phyloP scores from a whole-genome alignment of 2,329 filamentous ascomycete species.

The Ophiostoma quercus region DNA sequence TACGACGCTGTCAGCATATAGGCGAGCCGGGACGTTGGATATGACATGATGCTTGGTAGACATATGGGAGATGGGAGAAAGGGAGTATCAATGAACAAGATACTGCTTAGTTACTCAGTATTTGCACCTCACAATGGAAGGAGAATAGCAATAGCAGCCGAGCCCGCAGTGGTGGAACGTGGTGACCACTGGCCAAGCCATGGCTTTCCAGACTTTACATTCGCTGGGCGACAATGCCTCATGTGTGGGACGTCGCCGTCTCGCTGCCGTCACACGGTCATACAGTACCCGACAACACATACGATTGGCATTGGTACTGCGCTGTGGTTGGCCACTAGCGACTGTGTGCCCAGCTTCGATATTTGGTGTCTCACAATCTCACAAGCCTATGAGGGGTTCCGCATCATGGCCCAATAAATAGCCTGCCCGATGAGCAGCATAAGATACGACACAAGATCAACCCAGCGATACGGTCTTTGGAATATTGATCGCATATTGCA shows the following conservation, averaged over 20 bases:
- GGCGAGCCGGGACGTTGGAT: background rate
- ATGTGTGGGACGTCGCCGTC: background rate
- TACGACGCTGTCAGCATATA: background rate
- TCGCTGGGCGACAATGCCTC: constrained; percentile 1
- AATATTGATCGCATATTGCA: background rate
- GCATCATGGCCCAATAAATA: background rate
- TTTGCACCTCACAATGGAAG: background rate
- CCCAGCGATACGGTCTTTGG: background rate
- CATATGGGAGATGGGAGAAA: background rate
- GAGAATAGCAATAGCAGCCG: background rate
- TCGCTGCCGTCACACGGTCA: background rate
- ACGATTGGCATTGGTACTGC: background rate
- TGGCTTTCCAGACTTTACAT: constrained; percentile 2
- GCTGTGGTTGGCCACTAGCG: background rate
- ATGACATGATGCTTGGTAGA: background rate
- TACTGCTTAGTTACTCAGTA: background rate
- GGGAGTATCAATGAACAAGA: background rate
- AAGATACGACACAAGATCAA: background rate
- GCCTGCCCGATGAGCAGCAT: no score
- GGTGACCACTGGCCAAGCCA: background rate
- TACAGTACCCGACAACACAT: background rate
- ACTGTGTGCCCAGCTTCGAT: background rate
- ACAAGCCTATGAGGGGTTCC: background rate
- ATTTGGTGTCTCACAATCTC: background rate
- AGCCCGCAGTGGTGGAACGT: background rate